Conservation (phyloP, 1,139 yeast species). For the Zygoascus sp. region DNA sequence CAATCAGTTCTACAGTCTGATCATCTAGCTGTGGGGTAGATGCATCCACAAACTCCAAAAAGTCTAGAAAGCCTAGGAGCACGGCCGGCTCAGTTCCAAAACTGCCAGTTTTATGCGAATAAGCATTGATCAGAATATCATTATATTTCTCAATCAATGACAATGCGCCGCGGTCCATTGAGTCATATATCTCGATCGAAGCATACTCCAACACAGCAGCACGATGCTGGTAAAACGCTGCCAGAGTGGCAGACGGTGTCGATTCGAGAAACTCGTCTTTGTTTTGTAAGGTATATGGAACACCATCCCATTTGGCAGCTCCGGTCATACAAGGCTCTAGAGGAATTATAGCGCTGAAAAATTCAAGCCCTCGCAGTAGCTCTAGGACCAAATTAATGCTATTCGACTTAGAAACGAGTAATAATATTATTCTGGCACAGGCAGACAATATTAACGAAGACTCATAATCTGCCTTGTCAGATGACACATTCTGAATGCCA, state of each 20-base stretch:
- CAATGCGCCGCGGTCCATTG: constrained; percentile 49
- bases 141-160: constrained; percentile 55
- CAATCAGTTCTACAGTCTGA: constrained; percentile 5
- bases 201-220: constrained; percentile 59
- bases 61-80: constrained; percentile 63
- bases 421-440: constrained; percentile 21
- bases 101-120: constrained; percentile 14
- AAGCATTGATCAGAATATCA: constrained; percentile 44
- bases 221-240: constrained; percentile 60
- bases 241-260: constrained; percentile 45
- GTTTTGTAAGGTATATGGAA: constrained; percentile 39
- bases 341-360: constrained; percentile 50
- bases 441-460: constrained; percentile 6
- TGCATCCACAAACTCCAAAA: constrained; percentile 46
- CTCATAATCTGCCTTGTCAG: constrained; percentile 37
- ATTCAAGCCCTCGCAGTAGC: constrained; percentile 47
- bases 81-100: constrained; percentile 47
- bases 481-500: not conserved
- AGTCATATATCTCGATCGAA: constrained; percentile 66
- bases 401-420: constrained; percentile 51
- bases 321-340: constrained; percentile 52
- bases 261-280: constrained; percentile 27
- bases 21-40: constrained; percentile 2
- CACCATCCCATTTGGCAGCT: constrained; percentile 50
- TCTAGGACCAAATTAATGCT: constrained; percentile 52